These are phyloP conservation scores for Rhododendron griersonianum DNA, from an alignment of 148 eudicot genomes.

Conservation along the genomic window DNA sequence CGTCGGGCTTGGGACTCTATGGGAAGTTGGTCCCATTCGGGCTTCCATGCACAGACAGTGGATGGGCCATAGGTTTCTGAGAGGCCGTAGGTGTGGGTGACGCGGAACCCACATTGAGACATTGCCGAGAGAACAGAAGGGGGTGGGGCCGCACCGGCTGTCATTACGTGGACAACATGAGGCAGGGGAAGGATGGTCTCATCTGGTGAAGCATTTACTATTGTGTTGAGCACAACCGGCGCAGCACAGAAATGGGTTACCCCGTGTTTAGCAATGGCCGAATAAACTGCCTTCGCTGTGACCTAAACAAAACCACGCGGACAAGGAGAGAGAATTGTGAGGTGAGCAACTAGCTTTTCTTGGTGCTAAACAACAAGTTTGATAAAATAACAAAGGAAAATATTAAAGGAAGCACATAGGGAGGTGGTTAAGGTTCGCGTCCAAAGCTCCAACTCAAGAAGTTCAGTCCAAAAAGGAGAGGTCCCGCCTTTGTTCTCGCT, in stretches of 20 bases:
- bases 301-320: conserved; percentile 36
- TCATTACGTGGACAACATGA: conserved; percentile 69
- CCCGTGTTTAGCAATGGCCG: conserved; percentile 63
- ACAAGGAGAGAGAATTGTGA: not conserved
- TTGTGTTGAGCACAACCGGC: conserved; percentile 89
- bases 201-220: conserved; percentile 63
- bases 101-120: conserved; percentile 72
- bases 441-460: not conserved
- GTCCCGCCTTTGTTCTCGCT: not conserved
- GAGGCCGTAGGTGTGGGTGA: conserved; percentile 89
- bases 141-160: conserved; percentile 97
- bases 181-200: conserved; percentile 77
- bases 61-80: conserved; percentile 94
- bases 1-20: conserved; percentile 66
- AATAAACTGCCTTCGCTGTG: conserved; percentile 69
- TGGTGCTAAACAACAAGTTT: not conserved
- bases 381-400: not conserved
- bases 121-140: conserved; percentile 71
- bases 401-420: not conserved
- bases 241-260: conserved; percentile 98
- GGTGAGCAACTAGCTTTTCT: not conserved
- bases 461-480: not conserved
- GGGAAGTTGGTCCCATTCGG: conserved; percentile 81
- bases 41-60: conserved; percentile 92
- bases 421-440: not conserved